Percentiles rank a stretch among this genome's conserved stretches.
phyloP scores from a whole-genome alignment of 345 rosid genomes.

The Lepidium sativum region DNA sequence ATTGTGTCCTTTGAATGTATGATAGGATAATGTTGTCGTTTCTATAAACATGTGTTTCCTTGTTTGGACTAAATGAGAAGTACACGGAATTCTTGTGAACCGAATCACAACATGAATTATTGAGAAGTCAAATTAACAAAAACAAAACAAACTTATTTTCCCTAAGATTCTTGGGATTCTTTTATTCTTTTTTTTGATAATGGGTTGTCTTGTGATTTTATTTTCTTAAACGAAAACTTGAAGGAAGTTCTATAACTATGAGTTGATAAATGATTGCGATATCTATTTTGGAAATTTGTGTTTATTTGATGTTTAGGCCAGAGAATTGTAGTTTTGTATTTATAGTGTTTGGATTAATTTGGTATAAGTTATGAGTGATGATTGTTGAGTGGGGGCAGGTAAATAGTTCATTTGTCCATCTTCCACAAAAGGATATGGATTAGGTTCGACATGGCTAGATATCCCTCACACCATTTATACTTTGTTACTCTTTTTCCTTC shows the following conservation, averaged over 20 bases:
- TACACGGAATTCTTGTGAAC: slow-evolving; percentile 6
- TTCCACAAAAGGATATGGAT: neutral
- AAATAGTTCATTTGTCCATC: neutral
- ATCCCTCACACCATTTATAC: too few relatives aligned
- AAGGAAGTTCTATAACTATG: too few relatives aligned
- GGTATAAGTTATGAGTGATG: neutral
- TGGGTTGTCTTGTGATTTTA: too few relatives aligned
- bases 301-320: too few relatives aligned
- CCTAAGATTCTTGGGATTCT: too few relatives aligned
- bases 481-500: too few relatives aligned
- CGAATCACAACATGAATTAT: neutral
- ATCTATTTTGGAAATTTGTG: too few relatives aligned
- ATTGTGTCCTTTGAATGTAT: slow-evolving; percentile 11
- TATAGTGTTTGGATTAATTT: neutral
- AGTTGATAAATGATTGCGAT: too few relatives aligned
- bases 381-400: neutral
- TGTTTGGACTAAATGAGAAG: slow-evolving; percentile 14
- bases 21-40: slow-evolving; percentile 22
- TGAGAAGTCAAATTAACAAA: neutral
- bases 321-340: too few relatives aligned
- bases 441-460: neutral
- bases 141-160: neutral
- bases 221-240: too few relatives aligned
- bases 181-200: too few relatives aligned
- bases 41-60: slow-evolving; percentile 7